phyloP scores from a whole-genome alignment of 306 rosid genomes.

The Neltuma alba region DNA sequence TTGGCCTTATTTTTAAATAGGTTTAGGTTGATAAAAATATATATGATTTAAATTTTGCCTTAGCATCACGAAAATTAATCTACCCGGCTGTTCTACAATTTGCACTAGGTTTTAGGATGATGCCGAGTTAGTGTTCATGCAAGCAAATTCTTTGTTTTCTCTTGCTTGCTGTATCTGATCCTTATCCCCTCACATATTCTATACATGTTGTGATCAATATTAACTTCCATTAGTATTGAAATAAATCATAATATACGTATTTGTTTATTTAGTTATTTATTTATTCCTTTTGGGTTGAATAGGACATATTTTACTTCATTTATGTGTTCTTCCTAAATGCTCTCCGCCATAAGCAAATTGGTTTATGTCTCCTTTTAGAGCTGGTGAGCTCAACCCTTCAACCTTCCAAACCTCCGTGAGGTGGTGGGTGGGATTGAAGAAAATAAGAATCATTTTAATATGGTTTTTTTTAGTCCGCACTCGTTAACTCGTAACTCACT shows the following conservation, averaged over 20 bases:
- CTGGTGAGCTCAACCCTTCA: too few species aligned
- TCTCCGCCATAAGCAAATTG: neutral
- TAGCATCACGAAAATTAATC: constrained; percentile 36
- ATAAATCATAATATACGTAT: constrained; percentile 18
- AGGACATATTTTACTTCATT: neutral
- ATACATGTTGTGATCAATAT: constrained; percentile 32
- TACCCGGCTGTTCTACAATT: constrained; percentile 38
- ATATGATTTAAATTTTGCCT: constrained; percentile 16
- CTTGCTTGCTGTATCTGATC: neutral
- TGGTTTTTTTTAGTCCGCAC: too few species aligned
- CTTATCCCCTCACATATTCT: neutral
- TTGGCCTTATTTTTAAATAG: constrained; percentile 21
- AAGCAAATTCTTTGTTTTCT: constrained; percentile 32
- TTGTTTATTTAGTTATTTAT: neutral
- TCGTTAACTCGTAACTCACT: too few species aligned
- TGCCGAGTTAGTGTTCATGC: constrained; percentile 24
- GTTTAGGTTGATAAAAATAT: constrained; percentile 41
- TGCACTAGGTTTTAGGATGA: constrained; percentile 48
- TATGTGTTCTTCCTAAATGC: neutral
- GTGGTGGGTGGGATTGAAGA: too few species aligned
- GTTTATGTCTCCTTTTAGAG: too few species aligned
- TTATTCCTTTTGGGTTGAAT: neutral
- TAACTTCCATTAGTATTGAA: constrained; percentile 23
- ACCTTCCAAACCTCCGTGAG: too few species aligned
- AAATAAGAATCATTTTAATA: too few species aligned